phyloP scores from a whole-genome alignment of 768 basidiomycete genomes.

The Pulveroboletus sp. region DNA sequence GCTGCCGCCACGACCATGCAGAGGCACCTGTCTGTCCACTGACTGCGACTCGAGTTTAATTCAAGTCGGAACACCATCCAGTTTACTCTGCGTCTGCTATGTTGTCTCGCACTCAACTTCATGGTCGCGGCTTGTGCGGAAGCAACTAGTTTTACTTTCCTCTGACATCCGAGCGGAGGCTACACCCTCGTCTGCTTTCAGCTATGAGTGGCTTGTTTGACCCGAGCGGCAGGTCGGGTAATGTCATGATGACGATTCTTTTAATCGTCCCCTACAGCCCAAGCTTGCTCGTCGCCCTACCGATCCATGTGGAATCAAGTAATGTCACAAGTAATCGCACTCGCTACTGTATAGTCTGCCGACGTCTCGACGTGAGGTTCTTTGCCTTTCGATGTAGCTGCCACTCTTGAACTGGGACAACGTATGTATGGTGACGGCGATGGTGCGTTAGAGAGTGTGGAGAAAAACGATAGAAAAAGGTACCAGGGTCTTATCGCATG shows the following conservation, averaged over 20 bases:
- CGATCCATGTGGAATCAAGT: constrained; percentile 21
- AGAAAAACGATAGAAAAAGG: constrained; percentile 14
- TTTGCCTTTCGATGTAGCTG: constrained; percentile 27
- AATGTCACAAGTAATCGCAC: constrained; percentile 16
- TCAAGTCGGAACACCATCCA: no score
- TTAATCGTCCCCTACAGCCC: constrained; percentile 29
- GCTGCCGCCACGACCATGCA: no score
- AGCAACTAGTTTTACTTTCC: no score
- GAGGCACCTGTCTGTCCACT: no score
- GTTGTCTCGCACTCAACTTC: no score
- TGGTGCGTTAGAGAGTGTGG: no score
- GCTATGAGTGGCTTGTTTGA: constrained; percentile 15
- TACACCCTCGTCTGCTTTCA: constrained; percentile 27
- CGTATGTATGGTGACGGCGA: no score
- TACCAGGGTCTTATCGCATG: constrained; percentile 13
- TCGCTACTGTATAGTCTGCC: constrained; percentile 17
- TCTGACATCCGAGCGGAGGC: constrained; percentile 21
- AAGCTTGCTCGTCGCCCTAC: constrained; percentile 20
- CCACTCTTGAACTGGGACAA: no score
- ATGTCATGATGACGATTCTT: constrained; percentile 22
- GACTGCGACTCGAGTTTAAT: no score
- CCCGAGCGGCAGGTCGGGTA: constrained; percentile 23
- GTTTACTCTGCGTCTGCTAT: no score
- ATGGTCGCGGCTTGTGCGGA: no score
- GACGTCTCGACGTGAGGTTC: constrained; percentile 32